Percentiles rank a stretch among this genome's conserved stretches.
These are phyloP conservation scores for Trifolium subterraneum DNA, from an alignment of 306 rosid genomes.

Conservation along the genomic window DNA sequence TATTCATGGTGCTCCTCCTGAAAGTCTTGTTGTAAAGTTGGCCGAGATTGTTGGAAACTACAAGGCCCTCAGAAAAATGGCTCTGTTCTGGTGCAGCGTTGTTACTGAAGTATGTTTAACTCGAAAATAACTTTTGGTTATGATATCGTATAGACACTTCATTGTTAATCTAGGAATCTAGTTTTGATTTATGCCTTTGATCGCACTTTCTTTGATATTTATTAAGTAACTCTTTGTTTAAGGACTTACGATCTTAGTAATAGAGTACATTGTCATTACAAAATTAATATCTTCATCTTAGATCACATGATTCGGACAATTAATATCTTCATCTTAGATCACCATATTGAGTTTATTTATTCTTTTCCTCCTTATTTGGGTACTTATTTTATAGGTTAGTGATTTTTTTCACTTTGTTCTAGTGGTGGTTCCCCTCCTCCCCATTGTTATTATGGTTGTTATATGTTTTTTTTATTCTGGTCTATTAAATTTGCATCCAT, in stretches of 20 bases:
- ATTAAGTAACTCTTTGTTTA: slow-evolving; percentile 19
- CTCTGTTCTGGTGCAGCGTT: slow-evolving; percentile 85
- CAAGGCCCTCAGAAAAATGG: slow-evolving; percentile 72
- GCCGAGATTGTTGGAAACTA: slow-evolving; percentile 92
- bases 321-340: slow-evolving; percentile 14
- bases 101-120: slow-evolving; percentile 77
- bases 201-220: slow-evolving; percentile 22
- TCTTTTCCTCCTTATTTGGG: slow-evolving; percentile 11
- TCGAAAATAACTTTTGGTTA: slow-evolving; percentile 40
- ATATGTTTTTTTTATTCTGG: neutral
- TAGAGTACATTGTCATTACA: slow-evolving; percentile 32
- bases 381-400: neutral
- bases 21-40: slow-evolving; percentile 85
- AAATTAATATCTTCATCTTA: slow-evolving; percentile 19
- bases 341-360: slow-evolving; percentile 6
- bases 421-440: neutral
- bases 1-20: slow-evolving; percentile 94
- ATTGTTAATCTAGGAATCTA: slow-evolving; percentile 22
- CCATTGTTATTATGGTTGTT: neutral
- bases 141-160: slow-evolving; percentile 28
- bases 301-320: slow-evolving; percentile 25
- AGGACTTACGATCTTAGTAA: slow-evolving; percentile 20
- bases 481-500: slow-evolving; percentile 24
- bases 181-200: slow-evolving; percentile 34
- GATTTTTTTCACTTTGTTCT: neutral